These are phyloP conservation scores for Baeospora myosura DNA, from an alignment of 1,284 basidiomycete species.

Conservation along the genomic window DNA sequence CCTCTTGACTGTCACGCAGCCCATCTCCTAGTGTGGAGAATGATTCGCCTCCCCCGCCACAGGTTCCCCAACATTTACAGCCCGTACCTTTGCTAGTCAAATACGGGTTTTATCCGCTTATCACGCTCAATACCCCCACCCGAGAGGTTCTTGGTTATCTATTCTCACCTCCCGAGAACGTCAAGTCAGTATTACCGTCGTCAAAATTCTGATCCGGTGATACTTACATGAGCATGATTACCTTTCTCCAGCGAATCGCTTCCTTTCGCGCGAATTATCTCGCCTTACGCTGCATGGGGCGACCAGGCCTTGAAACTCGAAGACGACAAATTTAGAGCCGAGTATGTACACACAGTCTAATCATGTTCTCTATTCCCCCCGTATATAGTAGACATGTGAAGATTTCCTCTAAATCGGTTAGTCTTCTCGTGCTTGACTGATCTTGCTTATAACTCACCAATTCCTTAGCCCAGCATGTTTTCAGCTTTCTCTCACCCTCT, in stretches of 20 bases:
- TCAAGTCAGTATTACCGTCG: constrained; percentile 34
- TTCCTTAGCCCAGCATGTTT: constrained; percentile 1
- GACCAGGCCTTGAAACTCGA: constrained; percentile 61
- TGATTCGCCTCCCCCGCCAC: constrained; percentile 6
- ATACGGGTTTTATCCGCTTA: constrained; percentile 42
- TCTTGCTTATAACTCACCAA: constrained; percentile 5
- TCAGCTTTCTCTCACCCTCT: constrained; percentile 11
- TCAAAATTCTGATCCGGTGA: constrained; percentile 2
- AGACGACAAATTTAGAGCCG: constrained; percentile 62
- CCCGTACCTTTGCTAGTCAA: constrained; percentile 31
- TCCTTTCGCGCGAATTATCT: constrained; percentile 25
- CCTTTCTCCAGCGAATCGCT: constrained; percentile 16
- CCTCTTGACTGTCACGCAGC: too few species aligned
- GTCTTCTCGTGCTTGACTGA: constrained; percentile 7
- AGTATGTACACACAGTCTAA: constrained; percentile 58
- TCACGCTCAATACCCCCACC: constrained; percentile 50
- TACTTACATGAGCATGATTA: constrained; percentile 8
- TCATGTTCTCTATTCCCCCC: constrained; percentile 10
- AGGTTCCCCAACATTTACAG: too few species aligned
- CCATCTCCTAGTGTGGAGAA: constrained; percentile 10
- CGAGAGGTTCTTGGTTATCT: constrained; percentile 60
- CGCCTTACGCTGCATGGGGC: constrained; percentile 61
- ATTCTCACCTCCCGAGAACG: constrained; percentile 62
- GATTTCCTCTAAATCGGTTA: constrained; percentile 24
- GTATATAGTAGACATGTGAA: constrained; percentile 19